These are phyloP conservation scores for Sphagnum contortum DNA, from an alignment of 225 moss, liverwort and hornwort genomes.

Conservation along the genomic window DNA sequence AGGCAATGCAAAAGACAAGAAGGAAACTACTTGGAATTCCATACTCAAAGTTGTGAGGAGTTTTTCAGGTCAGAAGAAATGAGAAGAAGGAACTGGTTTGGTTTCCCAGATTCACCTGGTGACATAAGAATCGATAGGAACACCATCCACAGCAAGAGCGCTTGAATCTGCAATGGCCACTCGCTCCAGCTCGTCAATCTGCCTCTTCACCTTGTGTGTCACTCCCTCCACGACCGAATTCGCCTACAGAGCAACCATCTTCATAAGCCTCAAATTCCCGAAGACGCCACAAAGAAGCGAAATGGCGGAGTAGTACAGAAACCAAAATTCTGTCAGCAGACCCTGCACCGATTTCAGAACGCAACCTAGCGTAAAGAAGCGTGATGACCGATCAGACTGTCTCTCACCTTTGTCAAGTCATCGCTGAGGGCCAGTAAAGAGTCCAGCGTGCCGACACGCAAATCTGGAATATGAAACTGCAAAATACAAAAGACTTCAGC, in stretches of 20 bases:
- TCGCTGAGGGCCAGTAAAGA: constrained; percentile 54
- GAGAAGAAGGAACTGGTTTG: too few relatives aligned
- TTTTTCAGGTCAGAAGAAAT: too few relatives aligned
- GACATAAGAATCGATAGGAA: constrained; percentile 74
- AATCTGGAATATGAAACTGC: constrained; percentile 63
- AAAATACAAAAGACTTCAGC: not conserved
- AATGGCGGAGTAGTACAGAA: not conserved
- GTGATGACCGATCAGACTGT: too few relatives aligned
- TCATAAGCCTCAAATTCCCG: not conserved
- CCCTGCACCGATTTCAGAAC: not conserved
- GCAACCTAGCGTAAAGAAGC: not conserved
- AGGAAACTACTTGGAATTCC: not conserved
- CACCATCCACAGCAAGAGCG: constrained; percentile 51
- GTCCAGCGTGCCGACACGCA: constrained; percentile 64
- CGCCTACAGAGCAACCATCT: constrained; percentile 20
- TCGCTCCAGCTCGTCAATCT: constrained; percentile 41
- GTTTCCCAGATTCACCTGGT: constrained; percentile 42
- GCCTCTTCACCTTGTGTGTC: constrained; percentile 13
- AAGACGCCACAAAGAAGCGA: not conserved
- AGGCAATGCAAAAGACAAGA: not conserved
- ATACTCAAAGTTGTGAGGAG: too few relatives aligned
- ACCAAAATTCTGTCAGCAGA: not conserved
- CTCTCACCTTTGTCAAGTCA: constrained; percentile 44
- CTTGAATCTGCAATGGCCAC: constrained; percentile 23
- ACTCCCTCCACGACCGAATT: constrained; percentile 83